Base-by-base conservation (phyloP, 1,284 basidiomycete genomes). In the Rhodotorula sp. region DNA sequence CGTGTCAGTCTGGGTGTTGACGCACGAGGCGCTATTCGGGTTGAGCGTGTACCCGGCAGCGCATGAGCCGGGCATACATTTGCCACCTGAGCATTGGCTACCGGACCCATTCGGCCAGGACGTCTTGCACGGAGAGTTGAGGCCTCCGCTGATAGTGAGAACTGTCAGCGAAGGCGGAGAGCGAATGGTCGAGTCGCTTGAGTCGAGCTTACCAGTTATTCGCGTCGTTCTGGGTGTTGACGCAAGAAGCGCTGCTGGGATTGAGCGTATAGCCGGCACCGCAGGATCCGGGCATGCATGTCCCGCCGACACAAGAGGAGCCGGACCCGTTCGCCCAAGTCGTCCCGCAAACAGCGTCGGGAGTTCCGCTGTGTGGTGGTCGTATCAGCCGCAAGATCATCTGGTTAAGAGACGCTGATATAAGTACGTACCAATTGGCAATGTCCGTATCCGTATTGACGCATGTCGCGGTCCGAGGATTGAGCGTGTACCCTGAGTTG, bases 11-110 rank as follows among this genome's bases (percentile, higher is more conserved):
- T 15, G n/a, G 1, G 58, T 46, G 61, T 33, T 66, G 17, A 67
- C 64, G 53, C 68, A 70, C n/a, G 66, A 57, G 8, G 46, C 49
- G 2, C 62, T 64, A 29, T 42, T 37, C 26, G 37, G 8, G 53
- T 62, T 68, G 46, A 64, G 62, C 8, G 61, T 63, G 59, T n/a
- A 68, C n/a, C 69, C 69, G 15, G 29, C 10, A 29, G 46, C 68
- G 55, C 69, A 71, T 6, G 56, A 26, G 15, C 26, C 62, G 6
- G 69, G 64, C 8, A 49, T n/a, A 55, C 69, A 71, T 14, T 53
- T 22, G 2, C 62, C 59, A 10, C 33, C 37, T 10, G 59, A 48
- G 59, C 69, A 71, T 54, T 49, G 48, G 20, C 55, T 37, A 15
- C 62, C 69, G n/a, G 33, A 44, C 4, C 66, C 65, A 53, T 63